Base-by-base conservation (phyloP, 805 yeast species). In the Candida chauliodis region DNA sequence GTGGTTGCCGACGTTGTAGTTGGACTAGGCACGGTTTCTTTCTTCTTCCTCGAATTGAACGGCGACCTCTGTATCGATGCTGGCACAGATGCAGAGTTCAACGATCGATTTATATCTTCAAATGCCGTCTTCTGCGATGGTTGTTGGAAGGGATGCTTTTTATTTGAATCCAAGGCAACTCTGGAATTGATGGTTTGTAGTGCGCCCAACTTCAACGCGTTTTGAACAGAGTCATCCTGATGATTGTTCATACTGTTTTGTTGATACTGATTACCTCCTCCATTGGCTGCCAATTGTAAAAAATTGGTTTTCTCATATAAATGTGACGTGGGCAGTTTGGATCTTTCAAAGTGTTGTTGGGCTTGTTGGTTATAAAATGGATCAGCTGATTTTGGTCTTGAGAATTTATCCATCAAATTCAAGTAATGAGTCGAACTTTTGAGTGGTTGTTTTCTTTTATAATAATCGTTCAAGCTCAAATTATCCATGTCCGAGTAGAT, bases 141-240 rank as follows among this genome's bases (percentile, higher is more conserved):
- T 34, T 20, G 30, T 34, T 25, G 33, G 22, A 17, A 26, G 17
- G 38, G 38, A 28, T 28, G 33, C 15, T 35, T 35, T 35, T 19
- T 61, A 45, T 56, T 63, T 13, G 67, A 63, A 47, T 69, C 74
- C 44, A 69, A 57, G 1, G 71, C 73, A 27, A 69, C 78, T 16
- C 85, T 57, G 6, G 75, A 70, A 55, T 77, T 77, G 44, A 79
- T 80, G 2, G 87, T 80, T 18, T 81, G 75, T 40, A 81, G 66
- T 0, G 87, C 87, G 4, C 84, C 83, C 46, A 81, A 60, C 52
- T 81, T 81, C 57, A 75, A 59, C n/a, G 76, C 74, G 11, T 63
- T 57, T 40, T 61, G 63, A n/a, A 63, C 52, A 25, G 58, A 27
- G 31, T 58, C 63, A 28, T 59, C 61, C 6, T 55, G 47, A 25